phyloP scores from a whole-genome alignment of 495 filamentous ascomycete genomes.

The Neurospora sp. region DNA sequence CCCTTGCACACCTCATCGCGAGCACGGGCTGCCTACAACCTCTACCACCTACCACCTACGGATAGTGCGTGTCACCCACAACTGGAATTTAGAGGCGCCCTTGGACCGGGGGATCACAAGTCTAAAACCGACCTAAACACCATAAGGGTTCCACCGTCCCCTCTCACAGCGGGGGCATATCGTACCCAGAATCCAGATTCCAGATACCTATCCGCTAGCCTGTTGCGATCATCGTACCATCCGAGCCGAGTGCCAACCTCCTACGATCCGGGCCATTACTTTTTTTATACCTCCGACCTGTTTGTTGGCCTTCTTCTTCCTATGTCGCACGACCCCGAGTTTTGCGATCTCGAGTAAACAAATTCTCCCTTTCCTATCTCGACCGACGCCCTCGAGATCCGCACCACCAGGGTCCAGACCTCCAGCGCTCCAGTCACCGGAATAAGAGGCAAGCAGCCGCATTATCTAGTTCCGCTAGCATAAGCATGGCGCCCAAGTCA shows the following conservation, averaged over 20 bases:
- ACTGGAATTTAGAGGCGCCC: background rate
- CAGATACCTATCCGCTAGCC: background rate
- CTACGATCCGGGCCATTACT: background rate
- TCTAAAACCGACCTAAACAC: background rate
- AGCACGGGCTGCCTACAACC: background rate
- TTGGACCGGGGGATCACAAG: background rate
- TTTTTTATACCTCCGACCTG: background rate
- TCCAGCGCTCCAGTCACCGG: background rate
- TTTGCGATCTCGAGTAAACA: background rate
- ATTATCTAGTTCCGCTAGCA: background rate
- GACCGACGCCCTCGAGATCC: background rate
- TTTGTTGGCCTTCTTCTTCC: background rate
- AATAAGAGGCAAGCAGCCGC: background rate
- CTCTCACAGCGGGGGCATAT: background rate
- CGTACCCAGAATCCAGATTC: background rate
- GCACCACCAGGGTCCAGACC: background rate
- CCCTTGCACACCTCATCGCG: background rate
- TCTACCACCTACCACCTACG: background rate
- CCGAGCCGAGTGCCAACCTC: constrained; percentile 1
- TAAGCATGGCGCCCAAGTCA: constrained; percentile 15
- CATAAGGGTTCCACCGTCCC: background rate
- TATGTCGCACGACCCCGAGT: background rate
- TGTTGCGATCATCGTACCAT: background rate
- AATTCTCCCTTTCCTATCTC: background rate
- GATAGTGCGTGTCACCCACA: background rate